Percentiles rank a stretch among this genome's conserved stretches.
Evolutionary conservation across 2,329 filamentous ascomycete species (phyloP).

Genomic region (Stemphylium vesicarium): DNA sequence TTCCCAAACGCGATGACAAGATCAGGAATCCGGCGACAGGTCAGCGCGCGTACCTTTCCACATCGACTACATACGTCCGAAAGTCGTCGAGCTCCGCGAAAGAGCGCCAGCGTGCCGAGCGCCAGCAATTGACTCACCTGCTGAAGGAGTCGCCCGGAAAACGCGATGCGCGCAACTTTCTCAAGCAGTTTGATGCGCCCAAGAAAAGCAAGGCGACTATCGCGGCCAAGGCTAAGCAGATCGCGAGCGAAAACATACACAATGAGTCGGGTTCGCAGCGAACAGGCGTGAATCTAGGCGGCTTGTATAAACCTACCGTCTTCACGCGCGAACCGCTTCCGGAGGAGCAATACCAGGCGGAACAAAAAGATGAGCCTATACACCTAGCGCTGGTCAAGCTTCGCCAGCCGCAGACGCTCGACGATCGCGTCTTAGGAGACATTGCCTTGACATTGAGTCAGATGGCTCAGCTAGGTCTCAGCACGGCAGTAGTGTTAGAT

Average conservation of each 20-base stretch:
- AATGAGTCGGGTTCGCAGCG: slow-evolving; percentile 45
- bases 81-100: slow-evolving; percentile 40
- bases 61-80: slow-evolving; percentile 25
- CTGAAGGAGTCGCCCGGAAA: slow-evolving; percentile 89
- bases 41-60: slow-evolving; percentile 11
- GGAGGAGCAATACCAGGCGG: slow-evolving; percentile 36
- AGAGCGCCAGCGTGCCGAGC: slow-evolving; percentile 46
- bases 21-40: slow-evolving; percentile 6
- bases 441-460: slow-evolving; percentile 85
- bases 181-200: slow-evolving; percentile 75
- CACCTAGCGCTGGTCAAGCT: slow-evolving; percentile 90
- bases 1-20: slow-evolving; percentile 33
- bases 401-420: slow-evolving; percentile 72
- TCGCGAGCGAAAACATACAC: slow-evolving; percentile 33
- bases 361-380: slow-evolving; percentile 54
- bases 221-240: slow-evolving; percentile 17
- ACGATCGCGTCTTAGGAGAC: slow-evolving; percentile 72
- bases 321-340: slow-evolving; percentile 62
- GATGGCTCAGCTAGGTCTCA: slow-evolving; percentile 79
- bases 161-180: slow-evolving; percentile 88
- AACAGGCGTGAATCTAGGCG: slow-evolving; percentile 66
- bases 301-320: slow-evolving; percentile 64
- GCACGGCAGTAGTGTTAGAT: slow-evolving; percentile 83
- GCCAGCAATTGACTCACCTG: slow-evolving; percentile 54
- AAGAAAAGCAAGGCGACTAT: slow-evolving; percentile 23